Conservation (phyloP, 192 early-diverging fungal species). For the Gigaspora rosea region DNA sequence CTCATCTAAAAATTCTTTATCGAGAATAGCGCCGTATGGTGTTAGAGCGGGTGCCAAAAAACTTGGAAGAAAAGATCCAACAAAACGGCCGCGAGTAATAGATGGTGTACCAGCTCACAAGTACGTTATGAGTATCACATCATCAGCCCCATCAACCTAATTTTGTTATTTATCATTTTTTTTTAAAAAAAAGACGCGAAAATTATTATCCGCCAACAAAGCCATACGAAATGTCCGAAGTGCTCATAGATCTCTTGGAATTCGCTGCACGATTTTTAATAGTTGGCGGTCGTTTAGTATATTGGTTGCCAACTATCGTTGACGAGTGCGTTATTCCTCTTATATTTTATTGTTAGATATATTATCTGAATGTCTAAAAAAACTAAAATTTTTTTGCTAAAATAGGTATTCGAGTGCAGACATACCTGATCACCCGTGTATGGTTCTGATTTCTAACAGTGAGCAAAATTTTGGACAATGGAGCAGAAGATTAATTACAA, state of each 20-base stretch:
- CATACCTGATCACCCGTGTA: conserved; percentile 78
- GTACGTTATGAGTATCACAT: conserved; percentile 30
- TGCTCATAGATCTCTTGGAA: conserved; percentile 78
- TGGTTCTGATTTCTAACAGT: conserved; percentile 85
- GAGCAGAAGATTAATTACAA: conserved; percentile 88
- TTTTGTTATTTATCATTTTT: too few species aligned
- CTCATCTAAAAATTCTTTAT: neutral
- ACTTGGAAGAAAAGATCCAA: conserved; percentile 65
- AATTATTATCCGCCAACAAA: conserved; percentile 89
- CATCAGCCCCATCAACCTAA: too few species aligned
- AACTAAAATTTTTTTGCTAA: neutral
- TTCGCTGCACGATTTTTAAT: conserved; percentile 81
- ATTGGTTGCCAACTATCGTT: conserved; percentile 93
- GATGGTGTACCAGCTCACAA: conserved; percentile 50
- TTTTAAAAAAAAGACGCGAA: conserved; percentile 36
- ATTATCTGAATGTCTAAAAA: neutral
- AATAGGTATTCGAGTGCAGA: conserved; percentile 67
- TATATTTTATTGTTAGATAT: neutral
- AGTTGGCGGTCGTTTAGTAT: conserved; percentile 85
- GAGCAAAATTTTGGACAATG: conserved; percentile 95
- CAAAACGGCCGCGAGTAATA: conserved; percentile 45
- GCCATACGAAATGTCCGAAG: conserved; percentile 93
- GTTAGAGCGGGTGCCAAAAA: conserved; percentile 96
- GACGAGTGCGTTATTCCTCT: conserved; percentile 60
- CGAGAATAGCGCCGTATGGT: conserved; percentile 80